A percentile compares a stretch with the other conserved stretches of the same genome.
Conservation (phyloP, 1,284 basidiomycete genomes). For the Moniliella sp. region DNA sequence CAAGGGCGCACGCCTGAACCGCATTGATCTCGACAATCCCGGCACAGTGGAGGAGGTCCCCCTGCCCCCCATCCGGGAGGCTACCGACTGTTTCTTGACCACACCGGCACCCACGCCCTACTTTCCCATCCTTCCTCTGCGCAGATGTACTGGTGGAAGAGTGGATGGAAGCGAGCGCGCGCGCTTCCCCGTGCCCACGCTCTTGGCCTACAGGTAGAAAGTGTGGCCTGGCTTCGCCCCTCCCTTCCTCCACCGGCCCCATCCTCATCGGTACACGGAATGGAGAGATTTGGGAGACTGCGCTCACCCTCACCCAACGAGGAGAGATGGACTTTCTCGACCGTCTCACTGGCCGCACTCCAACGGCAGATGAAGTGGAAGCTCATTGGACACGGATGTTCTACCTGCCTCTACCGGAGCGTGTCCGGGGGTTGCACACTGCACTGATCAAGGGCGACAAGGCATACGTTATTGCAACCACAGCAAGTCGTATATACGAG, state of each 20-base stretch:
- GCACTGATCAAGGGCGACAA: constrained; percentile 8
- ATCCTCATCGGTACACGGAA: constrained; percentile 57
- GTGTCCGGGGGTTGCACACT: constrained; percentile 15
- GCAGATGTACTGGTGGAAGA: no score
- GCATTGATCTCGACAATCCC: no score
- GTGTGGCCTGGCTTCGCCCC: no score
- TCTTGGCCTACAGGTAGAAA: no score
- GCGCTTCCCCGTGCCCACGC: no score
- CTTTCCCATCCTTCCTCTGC: no score
- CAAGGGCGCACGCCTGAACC: no score
- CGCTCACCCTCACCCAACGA: constrained; percentile 42
- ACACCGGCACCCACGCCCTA: no score
- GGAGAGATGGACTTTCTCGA: constrained; percentile 38
- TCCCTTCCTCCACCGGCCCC: constrained; percentile 58
- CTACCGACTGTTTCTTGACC: no score
- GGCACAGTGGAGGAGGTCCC: no score
- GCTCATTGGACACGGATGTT: constrained; percentile 19
- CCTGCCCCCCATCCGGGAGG: no score
- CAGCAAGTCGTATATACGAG: constrained; percentile 72
- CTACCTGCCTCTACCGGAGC: constrained; percentile 18
- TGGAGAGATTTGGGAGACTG: constrained; percentile 36
- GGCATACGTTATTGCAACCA: constrained; percentile 51
- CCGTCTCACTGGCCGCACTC: constrained; percentile 24
- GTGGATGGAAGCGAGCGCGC: no score
- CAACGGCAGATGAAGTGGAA: constrained; percentile 8